Base-by-base conservation (phyloP, 2,329 filamentous ascomycete genomes). In the Coniochaeta ligniaria region DNA sequence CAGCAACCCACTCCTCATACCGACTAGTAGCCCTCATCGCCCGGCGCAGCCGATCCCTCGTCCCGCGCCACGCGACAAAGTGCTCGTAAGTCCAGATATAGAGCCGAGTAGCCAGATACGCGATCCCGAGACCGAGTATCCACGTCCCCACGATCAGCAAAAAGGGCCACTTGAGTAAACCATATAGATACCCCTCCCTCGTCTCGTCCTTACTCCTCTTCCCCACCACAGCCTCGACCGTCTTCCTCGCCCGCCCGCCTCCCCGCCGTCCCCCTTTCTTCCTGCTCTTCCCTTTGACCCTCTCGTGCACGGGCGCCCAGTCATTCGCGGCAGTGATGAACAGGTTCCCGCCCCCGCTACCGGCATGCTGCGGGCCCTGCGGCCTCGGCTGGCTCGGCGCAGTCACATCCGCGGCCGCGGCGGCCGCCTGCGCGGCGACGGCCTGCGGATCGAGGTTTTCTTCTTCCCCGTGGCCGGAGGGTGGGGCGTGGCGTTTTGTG, bases 41-140 rank as follows among this genome's bases (percentile, higher is more conserved):
- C 60, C 83, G 80, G 41, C 94, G 81, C 45, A 98, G 76, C 47
- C 74, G 78, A 72, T 96, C 84, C 58, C 93, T 82, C 68, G 82
- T 83, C 6, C 95, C 95, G 45, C 91, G 83, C 94, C 95, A 98
- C 26, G 92, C 90, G 60, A 97, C 81, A 70, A 89, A 90, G 68
- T 96, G 90, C 74, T 99, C 95, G 76, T 98, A 99, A 1, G 91
- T 76, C 76, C 88, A 92, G 66, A 99, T 95, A 76, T 99, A 99
- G 63, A 93, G 76, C 45, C 95, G 82, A 9, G 92, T 97, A 58
- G 90, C 77, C 33, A 95, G 77, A 73, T 99, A 99, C 17, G 86
- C 82, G 14, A 87, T 71, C 59, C 86, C 85, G 24, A 98, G 80
- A 16, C 90, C 85, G 0, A 84, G 70, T 57, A 99, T 84, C 92